A percentile compares a stretch with the other conserved stretches of the same genome.
phyloP scores from a whole-genome alignment of 768 basidiomycete species.

The Mycena maculata region DNA sequence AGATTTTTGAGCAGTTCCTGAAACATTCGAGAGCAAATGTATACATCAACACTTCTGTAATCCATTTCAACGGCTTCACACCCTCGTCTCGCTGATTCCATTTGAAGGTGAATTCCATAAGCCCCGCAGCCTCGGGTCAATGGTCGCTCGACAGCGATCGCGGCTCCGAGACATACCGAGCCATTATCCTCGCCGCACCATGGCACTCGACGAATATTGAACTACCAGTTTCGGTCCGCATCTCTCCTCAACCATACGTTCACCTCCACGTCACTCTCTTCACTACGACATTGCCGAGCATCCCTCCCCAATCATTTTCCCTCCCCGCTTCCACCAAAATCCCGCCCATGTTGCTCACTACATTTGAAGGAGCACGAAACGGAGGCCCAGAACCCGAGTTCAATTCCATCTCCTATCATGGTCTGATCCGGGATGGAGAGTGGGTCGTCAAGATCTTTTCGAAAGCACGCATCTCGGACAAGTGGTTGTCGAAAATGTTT shows the following conservation, averaged over 20 bases:
- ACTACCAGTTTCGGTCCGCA: conserved; percentile 63
- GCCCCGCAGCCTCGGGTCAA: conserved; percentile 52
- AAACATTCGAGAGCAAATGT: conserved; percentile 75
- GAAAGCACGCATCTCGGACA: conserved; percentile 68
- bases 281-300: conserved; percentile 73
- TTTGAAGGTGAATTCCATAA: conserved; percentile 65
- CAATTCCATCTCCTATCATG: conserved; percentile 88
- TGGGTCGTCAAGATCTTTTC: conserved; percentile 94
- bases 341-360: conserved; percentile 80
- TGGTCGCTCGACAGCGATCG: conserved; percentile 66
- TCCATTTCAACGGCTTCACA: conserved; percentile 1
- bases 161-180: conserved; percentile 68
- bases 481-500: conserved; percentile 78
- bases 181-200: conserved; percentile 89
- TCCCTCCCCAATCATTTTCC: conserved; percentile 78
- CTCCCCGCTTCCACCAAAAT: conserved; percentile 55
- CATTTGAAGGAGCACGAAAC: conserved; percentile 67
- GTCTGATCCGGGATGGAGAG: conserved; percentile 62
- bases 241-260: conserved; percentile 82
- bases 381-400: conserved; percentile 79
- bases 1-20: conserved; percentile 87
- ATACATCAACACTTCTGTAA: conserved; percentile 76
- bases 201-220: conserved; percentile 75
- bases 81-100: conserved; percentile 11
- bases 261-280: conserved; percentile 91